These are phyloP conservation scores for Gillenia trifoliata DNA, from an alignment of 306 rosid genomes.

Conservation along the genomic window DNA sequence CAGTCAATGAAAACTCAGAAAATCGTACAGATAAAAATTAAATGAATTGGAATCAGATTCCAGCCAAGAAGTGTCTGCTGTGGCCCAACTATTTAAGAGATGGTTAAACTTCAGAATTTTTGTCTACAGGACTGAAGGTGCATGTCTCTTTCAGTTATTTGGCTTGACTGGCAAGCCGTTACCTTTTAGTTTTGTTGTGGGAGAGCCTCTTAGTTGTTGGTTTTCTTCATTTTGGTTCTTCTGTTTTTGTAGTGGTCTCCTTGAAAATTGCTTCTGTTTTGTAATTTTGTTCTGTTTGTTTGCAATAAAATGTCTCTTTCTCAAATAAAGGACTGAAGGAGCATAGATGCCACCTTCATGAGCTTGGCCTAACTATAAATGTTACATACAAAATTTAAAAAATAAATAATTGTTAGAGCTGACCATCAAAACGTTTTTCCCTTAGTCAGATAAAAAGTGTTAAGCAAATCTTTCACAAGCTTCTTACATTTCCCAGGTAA, in stretches of 20 bases:
- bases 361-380: not conserved
- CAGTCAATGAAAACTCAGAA: not conserved
- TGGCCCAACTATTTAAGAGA: not conserved
- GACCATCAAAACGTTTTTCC: not conserved
- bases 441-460: not conserved
- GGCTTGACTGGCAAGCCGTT: no score
- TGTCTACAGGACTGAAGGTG: not conserved
- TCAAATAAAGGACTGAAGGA: not conserved
- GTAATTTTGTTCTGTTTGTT: no score
- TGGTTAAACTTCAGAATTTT: not conserved
- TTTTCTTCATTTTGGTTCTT: no score
- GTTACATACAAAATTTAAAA: not conserved
- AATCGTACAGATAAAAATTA: not conserved
- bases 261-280: no score
- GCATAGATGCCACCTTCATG: not conserved
- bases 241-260: no score
- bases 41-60: not conserved
- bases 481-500: not conserved
- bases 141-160: no score
- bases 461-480: not conserved
- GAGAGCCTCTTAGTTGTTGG: no score
- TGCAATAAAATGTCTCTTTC: no score
- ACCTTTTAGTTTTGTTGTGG: no score
- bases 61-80: not conserved
- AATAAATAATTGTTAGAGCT: not conserved